These are phyloP conservation scores for Rubia yunnanensis DNA, from an alignment of 257 asterid genomes.

Conservation along the genomic window DNA sequence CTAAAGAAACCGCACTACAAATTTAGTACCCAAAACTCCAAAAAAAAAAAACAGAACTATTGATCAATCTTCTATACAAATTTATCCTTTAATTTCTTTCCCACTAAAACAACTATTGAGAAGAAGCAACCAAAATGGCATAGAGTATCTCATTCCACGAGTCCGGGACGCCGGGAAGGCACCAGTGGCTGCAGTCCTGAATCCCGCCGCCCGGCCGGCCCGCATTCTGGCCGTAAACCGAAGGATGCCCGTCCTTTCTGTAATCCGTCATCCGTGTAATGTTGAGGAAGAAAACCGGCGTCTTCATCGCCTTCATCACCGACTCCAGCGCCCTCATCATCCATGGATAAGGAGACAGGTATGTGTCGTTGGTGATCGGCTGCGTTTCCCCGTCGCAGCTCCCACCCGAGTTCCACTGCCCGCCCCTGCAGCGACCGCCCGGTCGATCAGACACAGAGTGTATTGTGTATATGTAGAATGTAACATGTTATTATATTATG, in stretches of 20 bases:
- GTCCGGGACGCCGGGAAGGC: conserved; percentile 93
- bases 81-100: too few species aligned
- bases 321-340: conserved; percentile 43
- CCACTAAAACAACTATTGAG: neutral
- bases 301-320: conserved; percentile 65
- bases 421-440: conserved; percentile 35
- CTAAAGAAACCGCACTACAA: too few species aligned
- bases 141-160: conserved; percentile 82
- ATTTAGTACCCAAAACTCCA: too few species aligned
- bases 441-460: neutral
- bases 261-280: conserved; percentile 60
- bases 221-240: conserved; percentile 38
- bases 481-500: too few species aligned
- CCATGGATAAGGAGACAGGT: conserved; percentile 53
- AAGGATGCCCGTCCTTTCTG: conserved; percentile 83
- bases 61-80: neutral
- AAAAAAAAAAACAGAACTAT: too few species aligned
- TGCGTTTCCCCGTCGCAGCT: conserved; percentile 48
- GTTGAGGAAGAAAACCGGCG: conserved; percentile 67
- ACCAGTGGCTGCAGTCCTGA: conserved; percentile 96
- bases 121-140: conserved; percentile 29
- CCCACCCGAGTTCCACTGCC: conserved; percentile 58
- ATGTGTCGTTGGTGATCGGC: conserved; percentile 44
- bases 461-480: too few species aligned
- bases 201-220: conserved; percentile 15